Conservation (phyloP, 805 yeast species). For the Yarrowia hollandica region DNA sequence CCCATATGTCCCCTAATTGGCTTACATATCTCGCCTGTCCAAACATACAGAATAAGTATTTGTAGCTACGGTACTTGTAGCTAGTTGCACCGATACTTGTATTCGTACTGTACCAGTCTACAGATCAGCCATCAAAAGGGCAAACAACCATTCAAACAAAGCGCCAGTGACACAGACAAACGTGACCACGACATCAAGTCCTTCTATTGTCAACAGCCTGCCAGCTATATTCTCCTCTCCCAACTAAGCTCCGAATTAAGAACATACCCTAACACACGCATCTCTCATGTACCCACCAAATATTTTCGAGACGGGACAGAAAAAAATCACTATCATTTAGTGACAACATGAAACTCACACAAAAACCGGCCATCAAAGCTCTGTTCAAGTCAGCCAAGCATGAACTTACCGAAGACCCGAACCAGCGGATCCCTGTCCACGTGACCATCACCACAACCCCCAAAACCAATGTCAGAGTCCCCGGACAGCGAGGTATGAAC, state of each 20-base stretch:
- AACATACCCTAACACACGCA: background rate
- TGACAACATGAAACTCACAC: background rate
- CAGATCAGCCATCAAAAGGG: too few species aligned
- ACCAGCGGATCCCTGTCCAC: constrained; percentile 18
- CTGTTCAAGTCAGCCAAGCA: constrained; percentile 27
- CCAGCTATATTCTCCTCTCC: background rate
- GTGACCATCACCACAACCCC: constrained; percentile 13
- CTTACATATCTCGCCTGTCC: too few species aligned
- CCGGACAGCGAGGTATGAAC: constrained; percentile 22
- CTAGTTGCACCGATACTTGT: too few species aligned
- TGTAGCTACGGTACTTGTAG: too few species aligned
- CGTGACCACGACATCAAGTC: too few species aligned
- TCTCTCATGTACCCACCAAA: background rate
- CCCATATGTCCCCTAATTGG: too few species aligned
- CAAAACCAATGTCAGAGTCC: constrained; percentile 20
- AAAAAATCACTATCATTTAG: background rate
- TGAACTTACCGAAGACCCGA: constrained; percentile 19
- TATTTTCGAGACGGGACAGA: background rate
- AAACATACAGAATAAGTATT: too few species aligned
- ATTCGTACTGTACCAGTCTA: too few species aligned
- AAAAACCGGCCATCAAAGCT: constrained; percentile 31
- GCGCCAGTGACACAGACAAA: too few species aligned
- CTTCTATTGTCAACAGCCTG: too few species aligned
- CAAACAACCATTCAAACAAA: too few species aligned
- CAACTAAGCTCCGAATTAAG: background rate